Evolutionary conservation across 495 filamentous ascomycete genomes (phyloP).

Genomic region (Cercophora scortea): DNA sequence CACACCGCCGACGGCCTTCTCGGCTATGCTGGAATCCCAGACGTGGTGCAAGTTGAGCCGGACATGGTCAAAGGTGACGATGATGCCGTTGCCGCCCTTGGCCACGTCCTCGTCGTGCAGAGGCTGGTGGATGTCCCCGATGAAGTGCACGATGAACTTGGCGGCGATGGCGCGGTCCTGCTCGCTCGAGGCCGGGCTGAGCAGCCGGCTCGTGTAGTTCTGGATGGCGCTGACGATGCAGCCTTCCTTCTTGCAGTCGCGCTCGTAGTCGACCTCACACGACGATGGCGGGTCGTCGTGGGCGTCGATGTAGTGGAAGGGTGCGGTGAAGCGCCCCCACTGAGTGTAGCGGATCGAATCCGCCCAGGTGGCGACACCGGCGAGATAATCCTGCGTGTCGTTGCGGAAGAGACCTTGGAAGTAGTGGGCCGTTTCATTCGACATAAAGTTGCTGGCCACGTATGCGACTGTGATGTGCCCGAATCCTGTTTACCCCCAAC

Average conservation of each 20-base stretch:
- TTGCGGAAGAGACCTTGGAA: conserved; percentile 37
- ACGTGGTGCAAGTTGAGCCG: conserved; percentile 50
- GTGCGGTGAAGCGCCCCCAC: conserved; percentile 47
- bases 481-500: conserved; percentile 31
- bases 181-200: conserved; percentile 28
- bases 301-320: conserved; percentile 67
- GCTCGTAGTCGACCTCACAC: conserved; percentile 51
- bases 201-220: conserved; percentile 49
- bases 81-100: conserved; percentile 53
- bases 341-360: conserved; percentile 54
- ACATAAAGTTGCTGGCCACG: conserved; percentile 38
- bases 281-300: conserved; percentile 51
- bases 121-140: conserved; percentile 61
- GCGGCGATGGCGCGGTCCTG: conserved; percentile 42
- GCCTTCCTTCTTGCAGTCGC: conserved; percentile 54
- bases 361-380: conserved; percentile 56
- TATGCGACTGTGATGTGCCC: conserved; percentile 57
- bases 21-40: conserved; percentile 55
- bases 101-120: conserved; percentile 54
- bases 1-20: conserved; percentile 46
- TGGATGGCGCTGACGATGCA: conserved; percentile 56
- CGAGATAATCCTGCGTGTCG: conserved; percentile 45
- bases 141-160: conserved; percentile 58
- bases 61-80: conserved; percentile 44
- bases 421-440: conserved; percentile 28